Conservation (phyloP, 2,329 filamentous ascomycete genomes). For the Huntiella omanensis region DNA sequence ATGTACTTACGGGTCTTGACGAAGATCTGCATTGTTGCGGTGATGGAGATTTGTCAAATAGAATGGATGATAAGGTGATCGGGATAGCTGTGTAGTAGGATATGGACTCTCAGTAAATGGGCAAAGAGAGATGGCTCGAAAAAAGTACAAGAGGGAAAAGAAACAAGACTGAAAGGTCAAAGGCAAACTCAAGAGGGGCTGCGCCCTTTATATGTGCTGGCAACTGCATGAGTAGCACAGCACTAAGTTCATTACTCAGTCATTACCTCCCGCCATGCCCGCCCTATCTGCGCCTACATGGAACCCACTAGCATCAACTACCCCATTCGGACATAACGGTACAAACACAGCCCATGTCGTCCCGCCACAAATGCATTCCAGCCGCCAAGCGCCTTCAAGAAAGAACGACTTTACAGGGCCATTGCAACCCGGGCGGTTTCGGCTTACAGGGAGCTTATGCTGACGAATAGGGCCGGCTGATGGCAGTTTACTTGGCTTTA, state of each 20-base stretch:
- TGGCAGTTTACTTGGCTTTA: too few species aligned
- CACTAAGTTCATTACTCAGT: neutral
- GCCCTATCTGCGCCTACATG: neutral
- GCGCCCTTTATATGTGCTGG: slow-evolving; percentile 17
- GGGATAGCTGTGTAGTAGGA: slow-evolving; percentile 10
- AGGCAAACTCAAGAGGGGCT: slow-evolving; percentile 12
- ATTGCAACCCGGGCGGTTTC: too few species aligned
- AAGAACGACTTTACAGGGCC: too few species aligned
- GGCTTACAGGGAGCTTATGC: too few species aligned
- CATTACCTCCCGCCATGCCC: neutral
- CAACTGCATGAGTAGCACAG: slow-evolving; percentile 13
- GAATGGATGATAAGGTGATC: slow-evolving; percentile 7
- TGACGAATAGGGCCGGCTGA: too few species aligned
- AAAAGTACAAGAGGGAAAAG: slow-evolving; percentile 11
- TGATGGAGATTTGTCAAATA: slow-evolving; percentile 5
- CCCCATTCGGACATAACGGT: too few species aligned
- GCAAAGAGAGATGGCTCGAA: neutral
- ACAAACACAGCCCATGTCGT: too few species aligned
- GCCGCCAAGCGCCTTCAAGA: too few species aligned
- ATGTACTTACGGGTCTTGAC: slow-evolving; percentile 76
- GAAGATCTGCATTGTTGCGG: slow-evolving; percentile 70
- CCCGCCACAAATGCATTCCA: too few species aligned
- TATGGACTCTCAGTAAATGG: neutral
- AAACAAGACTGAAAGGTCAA: slow-evolving; percentile 8
- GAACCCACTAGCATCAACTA: neutral